Evolutionary conservation across 2,329 filamentous ascomycete genomes (phyloP).

Genomic region (Exophiala sp.): DNA sequence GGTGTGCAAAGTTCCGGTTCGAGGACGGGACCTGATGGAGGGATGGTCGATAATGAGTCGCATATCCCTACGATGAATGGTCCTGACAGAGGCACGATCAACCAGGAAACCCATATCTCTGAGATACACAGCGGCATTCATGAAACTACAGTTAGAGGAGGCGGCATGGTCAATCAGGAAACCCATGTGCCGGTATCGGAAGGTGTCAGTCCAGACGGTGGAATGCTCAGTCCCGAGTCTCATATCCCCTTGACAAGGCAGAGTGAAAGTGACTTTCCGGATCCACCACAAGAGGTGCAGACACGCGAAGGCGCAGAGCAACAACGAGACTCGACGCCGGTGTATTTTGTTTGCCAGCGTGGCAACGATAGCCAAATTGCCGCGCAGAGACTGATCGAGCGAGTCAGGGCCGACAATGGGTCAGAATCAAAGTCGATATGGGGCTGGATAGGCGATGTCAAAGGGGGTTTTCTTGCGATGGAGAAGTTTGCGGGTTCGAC

Average conservation of each 20-base stretch:
- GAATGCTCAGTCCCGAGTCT: constrained; percentile 24
- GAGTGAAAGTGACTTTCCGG: background rate
- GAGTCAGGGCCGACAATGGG: constrained; percentile 16
- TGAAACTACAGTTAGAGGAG: constrained; percentile 20
- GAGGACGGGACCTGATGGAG: background rate
- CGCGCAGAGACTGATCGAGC: constrained; percentile 40
- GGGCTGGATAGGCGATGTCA: constrained; percentile 26
- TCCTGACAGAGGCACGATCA: background rate
- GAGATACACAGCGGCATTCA: constrained; percentile 32
- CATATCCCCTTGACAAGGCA: constrained; percentile 1
- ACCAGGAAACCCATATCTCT: constrained; percentile 9
- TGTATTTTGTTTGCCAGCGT: constrained; percentile 47
- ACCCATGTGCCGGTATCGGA: constrained; percentile 25
- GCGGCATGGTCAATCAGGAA: background rate
- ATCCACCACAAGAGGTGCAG: background rate
- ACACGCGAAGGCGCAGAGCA: background rate
- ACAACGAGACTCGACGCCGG: constrained; percentile 6
- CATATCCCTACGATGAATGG: background rate
- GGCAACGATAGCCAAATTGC: constrained; percentile 49
- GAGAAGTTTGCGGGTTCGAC: constrained; percentile 10
- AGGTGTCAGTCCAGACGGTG: constrained; percentile 31
- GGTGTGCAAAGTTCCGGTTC: background rate
- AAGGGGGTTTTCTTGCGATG: constrained; percentile 25
- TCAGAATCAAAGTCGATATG: constrained; percentile 2
- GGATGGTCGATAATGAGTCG: constrained; percentile 4